These are phyloP conservation scores for Russula sp. DNA, from an alignment of 768 basidiomycete genomes.

Conservation along the genomic window DNA sequence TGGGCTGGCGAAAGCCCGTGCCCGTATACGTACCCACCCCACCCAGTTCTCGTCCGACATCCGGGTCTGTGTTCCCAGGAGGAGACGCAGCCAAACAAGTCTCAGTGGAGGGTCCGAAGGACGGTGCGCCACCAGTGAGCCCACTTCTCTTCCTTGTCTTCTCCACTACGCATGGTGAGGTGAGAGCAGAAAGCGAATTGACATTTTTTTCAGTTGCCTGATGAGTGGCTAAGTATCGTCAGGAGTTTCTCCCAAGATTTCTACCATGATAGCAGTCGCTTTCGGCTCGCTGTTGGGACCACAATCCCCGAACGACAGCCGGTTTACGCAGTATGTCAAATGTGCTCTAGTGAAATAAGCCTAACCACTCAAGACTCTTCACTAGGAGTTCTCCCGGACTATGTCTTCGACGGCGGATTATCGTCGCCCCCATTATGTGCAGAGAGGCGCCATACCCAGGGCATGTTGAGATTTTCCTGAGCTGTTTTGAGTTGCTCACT, in stretches of 20 bases:
- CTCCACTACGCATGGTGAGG: neutral
- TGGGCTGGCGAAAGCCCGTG: conserved; percentile 30
- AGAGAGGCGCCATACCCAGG: conserved; percentile 13
- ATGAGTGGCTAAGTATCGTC: conserved; percentile 23
- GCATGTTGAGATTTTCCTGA: conserved; percentile 12
- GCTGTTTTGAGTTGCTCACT: neutral
- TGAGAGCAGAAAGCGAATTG: neutral
- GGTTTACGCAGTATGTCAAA: conserved; percentile 8
- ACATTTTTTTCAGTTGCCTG: conserved; percentile 17
- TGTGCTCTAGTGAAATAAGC: neutral
- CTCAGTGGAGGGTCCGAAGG: neutral
- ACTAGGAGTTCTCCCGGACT: conserved; percentile 12
- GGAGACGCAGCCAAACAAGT: neutral
- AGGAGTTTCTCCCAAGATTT: conserved; percentile 12
- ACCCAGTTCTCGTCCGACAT: conserved; percentile 25
- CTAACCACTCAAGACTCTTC: neutral
- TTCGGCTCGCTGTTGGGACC: neutral
- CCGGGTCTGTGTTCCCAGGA: neutral
- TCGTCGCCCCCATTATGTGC: neutral
- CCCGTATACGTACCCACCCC: conserved; percentile 29
- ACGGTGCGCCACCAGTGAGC: conserved; percentile 19
- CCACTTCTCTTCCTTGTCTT: neutral
- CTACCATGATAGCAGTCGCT: conserved; percentile 7
- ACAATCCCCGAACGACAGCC: conserved; percentile 1
- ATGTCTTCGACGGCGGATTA: conserved; percentile 17